phyloP scores from a whole-genome alignment of 805 yeast species.

The Candida piceae region DNA sequence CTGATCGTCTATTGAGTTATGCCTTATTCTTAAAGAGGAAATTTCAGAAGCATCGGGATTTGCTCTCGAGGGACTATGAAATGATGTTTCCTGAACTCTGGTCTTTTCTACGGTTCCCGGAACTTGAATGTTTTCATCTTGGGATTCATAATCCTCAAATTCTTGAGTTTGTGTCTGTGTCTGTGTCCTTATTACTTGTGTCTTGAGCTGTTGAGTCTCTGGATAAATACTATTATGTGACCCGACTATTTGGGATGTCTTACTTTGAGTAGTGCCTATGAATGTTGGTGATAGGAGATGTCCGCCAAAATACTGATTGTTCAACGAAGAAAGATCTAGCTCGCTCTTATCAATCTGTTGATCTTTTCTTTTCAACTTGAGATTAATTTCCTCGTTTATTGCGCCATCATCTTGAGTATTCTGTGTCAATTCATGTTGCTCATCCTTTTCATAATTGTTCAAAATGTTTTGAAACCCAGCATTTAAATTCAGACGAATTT shows the following conservation, averaged over 20 bases:
- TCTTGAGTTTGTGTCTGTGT: slow-evolving; percentile 1
- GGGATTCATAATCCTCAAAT: background rate
- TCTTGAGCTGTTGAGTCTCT: background rate
- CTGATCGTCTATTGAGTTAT: background rate
- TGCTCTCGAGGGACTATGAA: slow-evolving; percentile 10
- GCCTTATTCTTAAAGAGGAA: background rate
- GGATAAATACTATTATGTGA: background rate
- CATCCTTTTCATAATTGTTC: background rate
- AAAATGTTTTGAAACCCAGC: slow-evolving; percentile 4
- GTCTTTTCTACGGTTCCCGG: slow-evolving; percentile 20
- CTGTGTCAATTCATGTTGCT: background rate
- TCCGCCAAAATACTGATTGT: background rate
- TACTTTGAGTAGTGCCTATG: no score
- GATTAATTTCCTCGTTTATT: background rate
- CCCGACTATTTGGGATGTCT: no score
- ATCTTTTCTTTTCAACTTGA: background rate
- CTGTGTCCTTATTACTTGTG: background rate
- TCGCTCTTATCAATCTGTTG: background rate
- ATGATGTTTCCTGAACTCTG: slow-evolving; percentile 2
- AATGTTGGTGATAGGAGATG: background rate
- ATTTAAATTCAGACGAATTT: slow-evolving; percentile 19
- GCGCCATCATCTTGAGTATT: background rate
- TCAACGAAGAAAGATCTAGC: background rate
- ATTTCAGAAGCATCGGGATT: background rate
- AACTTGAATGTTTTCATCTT: slow-evolving; percentile 16